Evolutionary conservation across 805 yeast genomes (phyloP).

Genomic region (Suhomyces pyralidae): DNA sequence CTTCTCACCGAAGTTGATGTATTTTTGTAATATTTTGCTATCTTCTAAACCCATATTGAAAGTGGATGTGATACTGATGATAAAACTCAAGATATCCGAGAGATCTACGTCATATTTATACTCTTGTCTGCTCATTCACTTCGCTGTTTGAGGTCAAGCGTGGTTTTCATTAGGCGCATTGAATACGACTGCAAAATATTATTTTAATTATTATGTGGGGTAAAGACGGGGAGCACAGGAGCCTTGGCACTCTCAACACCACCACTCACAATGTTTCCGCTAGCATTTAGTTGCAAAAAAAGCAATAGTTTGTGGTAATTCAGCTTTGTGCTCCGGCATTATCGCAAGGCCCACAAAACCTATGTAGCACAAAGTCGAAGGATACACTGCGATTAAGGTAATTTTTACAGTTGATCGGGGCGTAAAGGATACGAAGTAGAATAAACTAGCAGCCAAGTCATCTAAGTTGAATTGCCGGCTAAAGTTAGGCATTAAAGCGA

Average conservation of each 20-base stretch:
- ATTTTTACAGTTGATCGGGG: neutral
- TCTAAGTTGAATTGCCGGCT: neutral
- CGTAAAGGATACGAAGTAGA: neutral
- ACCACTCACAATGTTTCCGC: neutral
- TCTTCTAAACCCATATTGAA: constrained; percentile 38
- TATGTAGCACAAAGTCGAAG: neutral
- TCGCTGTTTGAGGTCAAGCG: neutral
- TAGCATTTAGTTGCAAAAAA: neutral
- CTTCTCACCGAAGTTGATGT: constrained; percentile 45
- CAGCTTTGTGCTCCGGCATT: neutral
- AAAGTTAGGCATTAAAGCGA: neutral
- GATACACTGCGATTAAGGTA: too few species aligned
- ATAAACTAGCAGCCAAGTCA: neutral
- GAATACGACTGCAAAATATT: neutral
- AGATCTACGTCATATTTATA: neutral
- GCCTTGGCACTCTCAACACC: neutral
- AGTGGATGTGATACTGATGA: constrained; percentile 3
- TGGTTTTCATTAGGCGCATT: neutral
- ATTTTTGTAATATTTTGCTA: constrained; percentile 27
- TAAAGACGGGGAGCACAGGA: neutral
- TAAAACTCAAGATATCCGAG: neutral
- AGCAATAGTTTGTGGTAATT: neutral
- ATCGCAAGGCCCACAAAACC: neutral
- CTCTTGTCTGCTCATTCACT: neutral
- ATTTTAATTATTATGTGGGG: neutral